Conservation (phyloP, 352 stramenopile species). For the Phytophthora agathidicida region DNA sequence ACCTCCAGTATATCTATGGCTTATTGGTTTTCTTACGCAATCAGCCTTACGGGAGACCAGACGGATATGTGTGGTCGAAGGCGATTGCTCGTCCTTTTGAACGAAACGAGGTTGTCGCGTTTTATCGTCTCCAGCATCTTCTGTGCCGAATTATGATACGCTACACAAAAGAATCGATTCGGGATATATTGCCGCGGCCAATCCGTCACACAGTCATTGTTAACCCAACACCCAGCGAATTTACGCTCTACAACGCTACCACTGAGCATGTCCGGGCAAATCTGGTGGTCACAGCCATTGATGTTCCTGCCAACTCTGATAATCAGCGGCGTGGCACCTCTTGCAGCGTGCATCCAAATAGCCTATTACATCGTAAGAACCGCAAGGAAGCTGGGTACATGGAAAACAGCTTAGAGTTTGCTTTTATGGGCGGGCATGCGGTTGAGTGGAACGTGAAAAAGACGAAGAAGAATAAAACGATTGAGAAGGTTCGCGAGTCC, state of each 20-base stretch:
- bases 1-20: constrained; percentile 89
- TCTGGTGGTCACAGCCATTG: constrained; percentile 63
- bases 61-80: constrained; percentile 71
- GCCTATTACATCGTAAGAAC: constrained; percentile 70
- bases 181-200: constrained; percentile 44
- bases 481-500: constrained; percentile 36
- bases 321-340: background rate
- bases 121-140: constrained; percentile 76
- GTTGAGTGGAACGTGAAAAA: constrained; percentile 38
- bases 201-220: constrained; percentile 54
- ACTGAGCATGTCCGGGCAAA: constrained; percentile 53
- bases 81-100: constrained; percentile 78
- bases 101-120: constrained; percentile 44
- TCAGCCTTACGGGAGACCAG: constrained; percentile 68
- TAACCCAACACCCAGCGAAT: constrained; percentile 59
- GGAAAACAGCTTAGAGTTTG: constrained; percentile 45
- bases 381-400: constrained; percentile 44
- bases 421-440: constrained; percentile 48
- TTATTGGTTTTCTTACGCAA: constrained; percentile 92
- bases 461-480: constrained; percentile 36
- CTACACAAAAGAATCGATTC: constrained; percentile 93
- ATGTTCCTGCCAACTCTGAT: constrained; percentile 42
- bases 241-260: constrained; percentile 69
- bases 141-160: constrained; percentile 92
- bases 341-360: constrained; percentile 46